Base-by-base conservation (phyloP, 192 early-diverging fungal genomes). In the Backusella parvicylindrica region DNA sequence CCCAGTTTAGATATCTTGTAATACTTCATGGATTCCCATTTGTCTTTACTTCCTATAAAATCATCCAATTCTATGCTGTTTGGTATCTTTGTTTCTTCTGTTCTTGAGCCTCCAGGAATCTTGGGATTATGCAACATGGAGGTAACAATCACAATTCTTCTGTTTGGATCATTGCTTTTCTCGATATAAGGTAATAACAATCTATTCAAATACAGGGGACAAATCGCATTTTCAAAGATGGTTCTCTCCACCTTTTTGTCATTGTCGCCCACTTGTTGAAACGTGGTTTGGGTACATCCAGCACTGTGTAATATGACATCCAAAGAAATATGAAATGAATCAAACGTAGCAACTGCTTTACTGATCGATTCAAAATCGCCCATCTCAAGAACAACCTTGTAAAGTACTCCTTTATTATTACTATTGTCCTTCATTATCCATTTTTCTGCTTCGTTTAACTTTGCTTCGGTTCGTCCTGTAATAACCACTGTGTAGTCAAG, bases 401-500 rank as follows among this genome's bases (percentile, higher is more conserved):
- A 31, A 3, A 77, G 31, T 31, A 56, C 56, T 9, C 65, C 21
- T 5, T 41, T 53, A 13, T n/a, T 30, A 2, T 28, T 5, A 21
- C n/a, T 38, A 8, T 38, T 43, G 13, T 50, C 31, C 13, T 73
- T 64, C 37, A 73, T 21, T 38, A 77, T 68, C 7, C 38, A 38
- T 16, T 66, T 40, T 9, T 49, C 35, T 1, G 76, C 64, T 49
- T 36, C 50, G 8, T 68, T 21, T 21, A 50, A 30, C 6, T 66
- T 72, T 12, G 32, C 26, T 23, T 65, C 33, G 18, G 64, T 64
- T 18, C 76, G 38, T 21, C 76, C 64, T 3, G 76, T 77, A 50
- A 77, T 72, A 35, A 77, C 69, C 0, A 77, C 76, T 16, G 64
- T 72, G 6, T 94, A 91, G 91, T 86, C 87, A 6, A 89, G 82